Evolutionary conservation across 768 basidiomycete species (phyloP).

Genomic region (Termitomyces sp.): DNA sequence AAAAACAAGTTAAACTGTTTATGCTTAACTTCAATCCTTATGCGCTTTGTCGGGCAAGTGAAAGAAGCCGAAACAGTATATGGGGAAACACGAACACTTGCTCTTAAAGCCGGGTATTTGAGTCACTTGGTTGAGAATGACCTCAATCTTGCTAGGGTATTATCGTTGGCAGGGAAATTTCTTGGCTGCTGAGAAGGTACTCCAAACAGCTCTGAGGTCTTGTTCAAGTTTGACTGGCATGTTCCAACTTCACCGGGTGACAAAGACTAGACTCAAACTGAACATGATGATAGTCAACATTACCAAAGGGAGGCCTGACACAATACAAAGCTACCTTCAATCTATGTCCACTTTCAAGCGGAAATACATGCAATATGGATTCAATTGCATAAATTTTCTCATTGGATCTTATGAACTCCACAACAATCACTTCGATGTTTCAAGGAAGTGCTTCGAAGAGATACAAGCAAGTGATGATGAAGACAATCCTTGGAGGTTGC

Average conservation of each 20-base stretch:
- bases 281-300: neutral
- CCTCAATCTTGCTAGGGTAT: accelerated
- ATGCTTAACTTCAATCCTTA: neutral
- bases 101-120: neutral
- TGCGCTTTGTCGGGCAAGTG: neutral
- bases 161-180: neutral
- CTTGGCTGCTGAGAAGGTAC: neutral
- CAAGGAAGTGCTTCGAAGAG: neutral
- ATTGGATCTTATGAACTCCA: neutral
- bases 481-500: neutral
- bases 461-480: neutral
- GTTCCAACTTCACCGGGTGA: neutral
- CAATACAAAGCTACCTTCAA: neutral
- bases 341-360: neutral
- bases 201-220: neutral
- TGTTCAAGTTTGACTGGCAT: neutral
- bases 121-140: neutral
- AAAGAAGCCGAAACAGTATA: neutral
- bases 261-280: neutral
- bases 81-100: neutral
- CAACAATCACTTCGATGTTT: neutral
- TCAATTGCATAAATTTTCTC: neutral
- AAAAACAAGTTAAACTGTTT: neutral
- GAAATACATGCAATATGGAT: neutral
- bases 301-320: neutral